Conservation (phyloP, 208 protist species). For the Leishmania tarentolae region DNA sequence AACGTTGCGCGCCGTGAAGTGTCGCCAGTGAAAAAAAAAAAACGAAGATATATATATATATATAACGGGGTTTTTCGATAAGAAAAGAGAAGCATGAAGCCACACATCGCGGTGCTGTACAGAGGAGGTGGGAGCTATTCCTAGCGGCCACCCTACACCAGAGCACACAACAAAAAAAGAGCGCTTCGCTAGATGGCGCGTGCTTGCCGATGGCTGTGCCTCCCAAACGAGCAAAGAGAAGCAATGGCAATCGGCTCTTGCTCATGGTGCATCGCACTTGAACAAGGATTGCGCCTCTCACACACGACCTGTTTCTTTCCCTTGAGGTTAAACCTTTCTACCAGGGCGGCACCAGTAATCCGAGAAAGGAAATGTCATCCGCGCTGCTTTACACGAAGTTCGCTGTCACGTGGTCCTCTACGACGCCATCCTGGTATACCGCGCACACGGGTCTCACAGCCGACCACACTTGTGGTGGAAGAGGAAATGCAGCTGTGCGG, state of each 20-base stretch:
- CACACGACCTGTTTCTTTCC: neutral
- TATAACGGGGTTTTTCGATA: neutral
- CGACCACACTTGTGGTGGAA: neutral
- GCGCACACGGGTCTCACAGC: neutral
- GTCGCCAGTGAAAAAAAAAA: neutral
- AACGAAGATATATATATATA: too few species aligned
- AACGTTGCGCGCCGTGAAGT: neutral
- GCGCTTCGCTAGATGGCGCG: neutral
- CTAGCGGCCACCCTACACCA: neutral
- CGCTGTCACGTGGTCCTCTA: neutral
- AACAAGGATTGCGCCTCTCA: neutral
- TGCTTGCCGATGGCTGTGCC: neutral
- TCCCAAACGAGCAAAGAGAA: neutral
- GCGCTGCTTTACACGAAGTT: neutral
- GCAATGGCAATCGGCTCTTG: neutral
- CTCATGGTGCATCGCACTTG: neutral
- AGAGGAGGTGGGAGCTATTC: neutral
- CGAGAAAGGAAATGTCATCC: neutral
- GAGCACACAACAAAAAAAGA: neutral
- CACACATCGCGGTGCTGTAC: conserved; percentile 6
- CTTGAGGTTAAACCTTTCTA: neutral
- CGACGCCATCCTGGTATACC: neutral
- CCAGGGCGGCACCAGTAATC: neutral
- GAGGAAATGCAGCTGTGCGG: neutral
- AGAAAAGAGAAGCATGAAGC: conserved; percentile 7